A percentile compares a stretch with the other conserved stretches of the same genome.
Evolutionary conservation across 768 basidiomycete species (phyloP).

Genomic region (Leucogyrophana mollusca): DNA sequence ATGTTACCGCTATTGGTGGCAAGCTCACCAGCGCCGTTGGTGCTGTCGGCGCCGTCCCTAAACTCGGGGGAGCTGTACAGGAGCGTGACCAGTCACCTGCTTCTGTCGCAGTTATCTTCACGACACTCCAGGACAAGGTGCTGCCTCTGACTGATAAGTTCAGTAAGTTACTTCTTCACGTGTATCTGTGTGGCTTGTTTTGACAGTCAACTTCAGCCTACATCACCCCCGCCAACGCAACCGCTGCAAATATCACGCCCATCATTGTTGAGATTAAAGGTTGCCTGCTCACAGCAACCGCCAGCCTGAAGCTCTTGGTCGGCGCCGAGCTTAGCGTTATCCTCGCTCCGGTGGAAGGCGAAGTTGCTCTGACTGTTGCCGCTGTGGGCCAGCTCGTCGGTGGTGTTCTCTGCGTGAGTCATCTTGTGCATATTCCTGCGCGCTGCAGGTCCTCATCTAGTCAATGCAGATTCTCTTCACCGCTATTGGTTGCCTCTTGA

Average conservation of each 20-base stretch:
- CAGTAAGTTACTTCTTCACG: conserved; percentile 18
- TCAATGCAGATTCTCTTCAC: conserved; percentile 23
- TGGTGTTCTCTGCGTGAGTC: conserved; percentile 21
- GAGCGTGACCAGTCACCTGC: background rate
- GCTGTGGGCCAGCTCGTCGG: conserved; percentile 24
- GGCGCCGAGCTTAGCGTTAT: conserved; percentile 20
- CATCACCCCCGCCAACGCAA: conserved; percentile 22
- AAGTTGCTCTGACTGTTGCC: conserved; percentile 21
- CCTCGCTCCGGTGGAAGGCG: conserved; percentile 21
- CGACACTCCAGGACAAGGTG: conserved; percentile 13
- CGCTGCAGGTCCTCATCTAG: background rate
- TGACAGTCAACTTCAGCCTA: conserved; percentile 17
- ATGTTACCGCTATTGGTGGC: conserved; percentile 8
- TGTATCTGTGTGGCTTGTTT: background rate
- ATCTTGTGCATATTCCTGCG: background rate
- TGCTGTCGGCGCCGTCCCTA: background rate
- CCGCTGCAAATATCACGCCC: conserved; percentile 15
- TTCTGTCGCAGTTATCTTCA: conserved; percentile 28
- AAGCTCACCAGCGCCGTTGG: background rate
- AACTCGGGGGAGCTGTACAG: background rate
- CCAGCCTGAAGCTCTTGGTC: conserved; percentile 23
- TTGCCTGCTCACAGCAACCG: conserved; percentile 18
- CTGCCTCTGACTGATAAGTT: conserved; percentile 16
- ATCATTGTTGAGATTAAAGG: conserved; percentile 22
- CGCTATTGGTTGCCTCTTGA: conserved; percentile 24